phyloP scores from a whole-genome alignment of 2,329 filamentous ascomycete species.

The Myotisia sp. region DNA sequence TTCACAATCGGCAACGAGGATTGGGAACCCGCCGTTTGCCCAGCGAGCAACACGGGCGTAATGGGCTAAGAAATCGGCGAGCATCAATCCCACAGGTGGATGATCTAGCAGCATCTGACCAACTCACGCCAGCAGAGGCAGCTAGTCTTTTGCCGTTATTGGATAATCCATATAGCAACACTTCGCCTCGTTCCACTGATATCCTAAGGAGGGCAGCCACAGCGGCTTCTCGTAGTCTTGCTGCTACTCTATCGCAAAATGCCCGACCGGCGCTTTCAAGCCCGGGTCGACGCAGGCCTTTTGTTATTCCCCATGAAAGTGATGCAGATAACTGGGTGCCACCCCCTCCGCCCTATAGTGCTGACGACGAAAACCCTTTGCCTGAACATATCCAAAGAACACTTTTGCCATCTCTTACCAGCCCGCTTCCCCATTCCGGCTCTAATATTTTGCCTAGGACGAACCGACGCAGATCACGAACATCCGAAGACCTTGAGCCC shows the following conservation, averaged over 20 bases:
- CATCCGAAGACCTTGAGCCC: no score
- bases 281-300: slow-evolving; percentile 32
- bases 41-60: slow-evolving; percentile 6
- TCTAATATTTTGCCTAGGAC: no score
- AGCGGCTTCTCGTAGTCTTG: slow-evolving; percentile 59
- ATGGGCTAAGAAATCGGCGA: slow-evolving; percentile 8
- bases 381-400: slow-evolving; percentile 24
- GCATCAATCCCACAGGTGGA: slow-evolving; percentile 17
- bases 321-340: slow-evolving; percentile 83
- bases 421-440: no score
- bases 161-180: slow-evolving; percentile 59
- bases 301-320: slow-evolving; percentile 68
- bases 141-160: slow-evolving; percentile 41
- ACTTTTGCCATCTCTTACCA: slow-evolving; percentile 19
- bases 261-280: slow-evolving; percentile 6
- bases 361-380: slow-evolving; percentile 17
- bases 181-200: slow-evolving; percentile 53
- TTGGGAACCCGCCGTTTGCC: slow-evolving; percentile 17
- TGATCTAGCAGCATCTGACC: slow-evolving; percentile 6
- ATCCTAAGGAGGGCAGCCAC: slow-evolving; percentile 57
- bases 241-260: slow-evolving; percentile 17
- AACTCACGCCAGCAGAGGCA: slow-evolving; percentile 10
- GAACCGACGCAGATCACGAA: no score
- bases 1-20: slow-evolving; percentile 45
- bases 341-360: slow-evolving; percentile 60